A percentile compares a stretch with the other conserved stretches of the same genome.
Evolutionary conservation across 345 rosid species (phyloP).

Genomic region (Citrus maxima): DNA sequence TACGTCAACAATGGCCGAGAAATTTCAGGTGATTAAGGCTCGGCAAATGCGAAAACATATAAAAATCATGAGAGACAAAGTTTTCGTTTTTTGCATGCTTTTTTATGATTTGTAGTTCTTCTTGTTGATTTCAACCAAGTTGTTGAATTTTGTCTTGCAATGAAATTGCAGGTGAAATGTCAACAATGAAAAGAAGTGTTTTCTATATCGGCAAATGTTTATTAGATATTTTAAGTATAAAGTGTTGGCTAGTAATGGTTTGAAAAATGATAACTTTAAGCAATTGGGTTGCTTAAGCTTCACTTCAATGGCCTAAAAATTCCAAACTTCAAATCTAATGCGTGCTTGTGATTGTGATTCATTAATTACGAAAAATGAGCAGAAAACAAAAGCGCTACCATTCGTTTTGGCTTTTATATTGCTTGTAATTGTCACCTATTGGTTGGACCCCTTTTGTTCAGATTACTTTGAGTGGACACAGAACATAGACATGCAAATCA

Average conservation of each 20-base stretch:
- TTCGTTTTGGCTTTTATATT: not conserved
- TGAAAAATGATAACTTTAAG: not conserved
- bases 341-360: not conserved
- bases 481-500: not conserved
- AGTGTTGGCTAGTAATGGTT: not conserved
- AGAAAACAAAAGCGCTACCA: not conserved
- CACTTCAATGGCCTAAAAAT: not conserved
- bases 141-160: not conserved
- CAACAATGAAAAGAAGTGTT: too few species aligned
- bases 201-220: too few species aligned
- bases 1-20: not conserved
- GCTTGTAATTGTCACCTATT: not conserved
- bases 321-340: not conserved
- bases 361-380: not conserved
- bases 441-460: too few species aligned
- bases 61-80: not conserved
- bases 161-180: too few species aligned
- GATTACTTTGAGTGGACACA: too few species aligned
- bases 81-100: not conserved
- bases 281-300: not conserved
- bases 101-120: not conserved
- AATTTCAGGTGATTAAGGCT: not conserved
- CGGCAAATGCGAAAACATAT: not conserved
- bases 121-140: not conserved
- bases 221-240: too few species aligned